phyloP scores from a whole-genome alignment of 164 flowering plant genomes.

The Aristolochia fimbriata region DNA sequence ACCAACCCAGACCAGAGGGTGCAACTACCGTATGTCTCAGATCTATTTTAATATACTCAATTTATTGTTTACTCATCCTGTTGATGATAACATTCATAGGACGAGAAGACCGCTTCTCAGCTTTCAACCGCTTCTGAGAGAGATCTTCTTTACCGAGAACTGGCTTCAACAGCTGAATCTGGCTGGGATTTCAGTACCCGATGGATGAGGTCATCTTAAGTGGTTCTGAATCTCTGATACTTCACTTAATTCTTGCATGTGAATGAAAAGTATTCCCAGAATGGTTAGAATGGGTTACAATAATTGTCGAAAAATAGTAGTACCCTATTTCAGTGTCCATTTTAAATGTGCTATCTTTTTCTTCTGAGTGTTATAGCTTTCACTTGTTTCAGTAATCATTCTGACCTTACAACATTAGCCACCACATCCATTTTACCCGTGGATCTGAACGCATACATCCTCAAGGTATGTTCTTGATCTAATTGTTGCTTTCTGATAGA shows the following conservation, averaged over 20 bases:
- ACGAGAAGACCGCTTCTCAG: constrained; percentile 54
- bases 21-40: constrained; percentile 45
- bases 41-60: background rate
- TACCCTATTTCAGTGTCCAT: no score
- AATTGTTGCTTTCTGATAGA: no score
- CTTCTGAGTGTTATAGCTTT: no score
- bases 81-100: constrained; percentile 25
- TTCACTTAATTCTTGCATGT: background rate
- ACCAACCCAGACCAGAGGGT: constrained; percentile 89
- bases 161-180: constrained; percentile 89
- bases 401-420: constrained; percentile 66
- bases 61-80: background rate
- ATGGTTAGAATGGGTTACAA: no score
- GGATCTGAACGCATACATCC: constrained; percentile 69
- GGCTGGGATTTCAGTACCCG: constrained; percentile 98
- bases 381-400: constrained; percentile 39
- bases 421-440: constrained; percentile 84
- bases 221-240: no score
- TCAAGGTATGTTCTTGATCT: constrained; percentile 38
- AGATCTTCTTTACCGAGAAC: constrained; percentile 50
- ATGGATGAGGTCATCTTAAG: constrained; percentile 72
- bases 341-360: no score
- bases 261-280: background rate
- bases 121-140: constrained; percentile 35
- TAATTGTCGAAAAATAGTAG: no score